Base-by-base conservation (phyloP, 352 stramenopile genomes). In the Pythium sukuiense region DNA sequence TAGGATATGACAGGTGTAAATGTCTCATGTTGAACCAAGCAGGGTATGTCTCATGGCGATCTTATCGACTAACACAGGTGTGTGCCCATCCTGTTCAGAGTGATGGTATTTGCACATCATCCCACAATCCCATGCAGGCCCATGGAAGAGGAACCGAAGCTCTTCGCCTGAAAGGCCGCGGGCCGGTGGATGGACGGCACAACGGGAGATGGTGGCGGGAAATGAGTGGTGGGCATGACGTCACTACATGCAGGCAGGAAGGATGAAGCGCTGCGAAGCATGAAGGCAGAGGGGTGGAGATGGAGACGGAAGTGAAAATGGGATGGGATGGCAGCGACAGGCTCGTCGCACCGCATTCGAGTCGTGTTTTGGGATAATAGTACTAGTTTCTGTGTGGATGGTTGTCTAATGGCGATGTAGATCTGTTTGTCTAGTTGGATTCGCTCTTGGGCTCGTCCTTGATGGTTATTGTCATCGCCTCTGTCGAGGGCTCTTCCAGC, bases 361-460 rank as follows among this genome's bases (percentile, higher is more conserved):
- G 9, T 46, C 30, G 32, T 46, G 55, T 29, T 32, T 32, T 60
- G 54, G 7, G 32, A 32, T 50, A 30, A 50, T 61, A 61, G 52
- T 61, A 43, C 41, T 53, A 60, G 14, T 32, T 20, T 27, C 16
- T 18, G 27, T 29, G 18, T 30, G 18, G n/a, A 49, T 24, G 12
- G 18, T 14, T 33, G 24, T 30, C 18, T 26, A 30, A 43, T 37
- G 29, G 26, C 18, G 18, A 18, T n/a, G 14, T 35, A n/a, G 24
- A 26, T 49, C 14, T 49, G 41, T 49, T 6, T 20, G 8, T 54
- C 48, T 32, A 66, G 0, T 41, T 11, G 52, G 39, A 66, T 26
- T 58, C 61, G 41, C 14, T 43, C 41, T 30, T 45, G 0, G 43
- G 54, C 24, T 69, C 62, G 8, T 59, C 43, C 62, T 63, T 63